phyloP scores from a whole-genome alignment of 2,329 filamentous ascomycete genomes.

The Xylaria sp. region DNA sequence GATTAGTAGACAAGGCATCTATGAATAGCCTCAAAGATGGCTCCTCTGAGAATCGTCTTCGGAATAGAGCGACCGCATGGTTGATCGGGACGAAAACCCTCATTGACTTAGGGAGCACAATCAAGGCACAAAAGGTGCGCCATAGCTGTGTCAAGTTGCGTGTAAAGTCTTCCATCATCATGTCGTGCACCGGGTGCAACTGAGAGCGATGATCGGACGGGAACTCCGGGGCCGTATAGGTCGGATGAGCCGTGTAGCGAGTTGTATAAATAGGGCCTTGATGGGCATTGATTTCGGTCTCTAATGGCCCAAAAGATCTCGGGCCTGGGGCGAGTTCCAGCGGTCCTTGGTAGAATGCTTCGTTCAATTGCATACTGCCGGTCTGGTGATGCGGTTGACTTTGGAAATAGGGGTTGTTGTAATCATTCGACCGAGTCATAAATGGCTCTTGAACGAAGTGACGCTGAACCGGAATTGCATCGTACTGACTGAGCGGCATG shows the following conservation, averaged over 20 bases:
- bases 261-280: neutral
- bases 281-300: neutral
- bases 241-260: conserved; percentile 14
- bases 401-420: conserved; percentile 8
- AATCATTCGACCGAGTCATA: conserved; percentile 10
- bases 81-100: conserved; percentile 60
- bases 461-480: conserved; percentile 11
- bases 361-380: neutral
- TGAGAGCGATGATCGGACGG: conserved; percentile 23
- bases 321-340: neutral
- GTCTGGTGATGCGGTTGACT: neutral
- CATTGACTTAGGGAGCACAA: conserved; percentile 56
- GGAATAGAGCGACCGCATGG: conserved; percentile 55
- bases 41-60: conserved; percentile 50
- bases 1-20: conserved; percentile 51
- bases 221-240: conserved; percentile 17
- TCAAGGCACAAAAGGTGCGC: conserved; percentile 54
- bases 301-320: neutral
- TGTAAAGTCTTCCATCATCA: conserved; percentile 49
- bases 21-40: conserved; percentile 55
- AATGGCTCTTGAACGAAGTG: conserved; percentile 13
- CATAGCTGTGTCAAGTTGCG: conserved; percentile 56
- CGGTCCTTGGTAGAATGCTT: neutral
- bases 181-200: conserved; percentile 39
- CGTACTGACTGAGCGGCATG: conserved; percentile 18